Conservation (phyloP, 768 basidiomycete species). For the Naganishia kalamii region DNA sequence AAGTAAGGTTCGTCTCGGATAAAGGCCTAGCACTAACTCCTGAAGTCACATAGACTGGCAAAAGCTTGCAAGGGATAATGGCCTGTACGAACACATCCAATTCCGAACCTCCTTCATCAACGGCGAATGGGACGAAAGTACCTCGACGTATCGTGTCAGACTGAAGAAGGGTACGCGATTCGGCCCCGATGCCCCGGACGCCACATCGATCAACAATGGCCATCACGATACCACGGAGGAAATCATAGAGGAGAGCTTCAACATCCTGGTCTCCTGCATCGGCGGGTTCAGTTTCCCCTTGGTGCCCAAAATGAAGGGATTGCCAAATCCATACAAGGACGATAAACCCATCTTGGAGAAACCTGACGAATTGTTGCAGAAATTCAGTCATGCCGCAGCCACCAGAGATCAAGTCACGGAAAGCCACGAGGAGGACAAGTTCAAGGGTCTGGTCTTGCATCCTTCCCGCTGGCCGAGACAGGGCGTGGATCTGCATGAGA, state of each 20-base stretch:
- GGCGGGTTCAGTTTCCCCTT: constrained; percentile 29
- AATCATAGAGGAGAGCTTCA: constrained; percentile 6
- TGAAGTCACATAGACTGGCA: constrained; percentile 23
- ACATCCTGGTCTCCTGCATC: constrained; percentile 23
- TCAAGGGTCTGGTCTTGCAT: constrained; percentile 26
- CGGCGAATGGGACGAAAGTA: constrained; percentile 20
- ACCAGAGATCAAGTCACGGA: neutral
- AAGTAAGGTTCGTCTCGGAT: neutral
- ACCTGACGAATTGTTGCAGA: neutral
- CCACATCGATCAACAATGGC: constrained; percentile 5
- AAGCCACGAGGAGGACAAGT: constrained; percentile 17
- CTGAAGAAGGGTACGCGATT: constrained; percentile 4
- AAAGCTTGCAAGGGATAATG: constrained; percentile 21
- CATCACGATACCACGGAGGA: neutral
- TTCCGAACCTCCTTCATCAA: constrained; percentile 22
- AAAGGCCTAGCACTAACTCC: neutral
- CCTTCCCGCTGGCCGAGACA: constrained; percentile 25
- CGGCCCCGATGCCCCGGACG: constrained; percentile 6
- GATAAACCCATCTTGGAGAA: constrained; percentile 14
- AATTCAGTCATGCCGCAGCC: neutral
- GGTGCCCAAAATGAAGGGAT: constrained; percentile 24
- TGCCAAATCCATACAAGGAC: constrained; percentile 19
- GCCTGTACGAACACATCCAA: constrained; percentile 15
- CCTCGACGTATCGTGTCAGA: constrained; percentile 7
- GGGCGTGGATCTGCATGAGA: constrained; percentile 22